Conservation (phyloP, 768 basidiomycete species). For the Lactarius deliciosus region DNA sequence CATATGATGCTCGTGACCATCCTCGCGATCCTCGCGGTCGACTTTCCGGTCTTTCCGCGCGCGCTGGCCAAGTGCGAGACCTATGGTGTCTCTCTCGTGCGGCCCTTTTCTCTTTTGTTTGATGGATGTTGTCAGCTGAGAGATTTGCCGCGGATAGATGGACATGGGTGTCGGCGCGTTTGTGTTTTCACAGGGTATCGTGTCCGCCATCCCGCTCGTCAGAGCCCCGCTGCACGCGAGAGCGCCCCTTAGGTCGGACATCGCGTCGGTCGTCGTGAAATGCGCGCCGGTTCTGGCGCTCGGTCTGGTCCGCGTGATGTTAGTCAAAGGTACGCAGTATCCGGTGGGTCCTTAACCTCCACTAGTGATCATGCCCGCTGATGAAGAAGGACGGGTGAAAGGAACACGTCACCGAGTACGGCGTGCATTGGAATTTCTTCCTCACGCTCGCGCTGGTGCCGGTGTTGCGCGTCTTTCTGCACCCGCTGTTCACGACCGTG, state of each 20-base stretch:
- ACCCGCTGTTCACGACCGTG: slow-evolving; percentile 58
- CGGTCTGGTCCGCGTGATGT: slow-evolving; percentile 72
- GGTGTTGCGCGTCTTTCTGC: slow-evolving; percentile 63
- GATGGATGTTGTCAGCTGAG: not conserved
- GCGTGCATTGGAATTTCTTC: slow-evolving; percentile 99
- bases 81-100: slow-evolving; percentile 89
- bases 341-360: slow-evolving; percentile 55
- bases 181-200: slow-evolving; percentile 92
- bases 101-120: slow-evolving; percentile 31
- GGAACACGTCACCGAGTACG: slow-evolving; percentile 98
- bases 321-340: slow-evolving; percentile 93
- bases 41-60: slow-evolving; percentile 91
- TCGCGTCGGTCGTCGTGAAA: slow-evolving; percentile 53
- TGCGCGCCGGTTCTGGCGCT: slow-evolving; percentile 65
- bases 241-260: slow-evolving; percentile 49
- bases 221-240: slow-evolving; percentile 57
- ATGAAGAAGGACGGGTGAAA: slow-evolving; percentile 32
- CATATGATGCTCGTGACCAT: slow-evolving; percentile 96
- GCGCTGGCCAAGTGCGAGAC: slow-evolving; percentile 89
- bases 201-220: slow-evolving; percentile 81
- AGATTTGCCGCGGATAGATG: slow-evolving; percentile 59
- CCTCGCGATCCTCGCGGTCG: slow-evolving; percentile 90
- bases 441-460: slow-evolving; percentile 85
- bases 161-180: slow-evolving; percentile 97
- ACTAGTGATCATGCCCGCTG: not conserved